Conservation (phyloP, 208 protist genomes). For the Zelonia costaricensis region DNA sequence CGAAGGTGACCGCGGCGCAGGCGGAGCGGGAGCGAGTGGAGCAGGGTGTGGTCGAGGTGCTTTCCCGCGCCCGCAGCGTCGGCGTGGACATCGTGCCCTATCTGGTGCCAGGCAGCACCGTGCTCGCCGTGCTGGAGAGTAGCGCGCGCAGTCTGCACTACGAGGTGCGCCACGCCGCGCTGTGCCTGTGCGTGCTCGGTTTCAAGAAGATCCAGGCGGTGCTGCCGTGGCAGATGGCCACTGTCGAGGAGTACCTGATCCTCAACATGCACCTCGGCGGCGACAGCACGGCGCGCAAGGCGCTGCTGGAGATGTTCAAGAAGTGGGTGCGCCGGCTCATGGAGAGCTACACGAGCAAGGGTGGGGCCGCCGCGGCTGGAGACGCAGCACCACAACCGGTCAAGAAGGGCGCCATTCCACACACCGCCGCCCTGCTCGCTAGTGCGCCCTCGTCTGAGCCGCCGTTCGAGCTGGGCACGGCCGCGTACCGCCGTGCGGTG, state of each 20-base stretch:
- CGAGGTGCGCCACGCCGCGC: conserved; percentile 67
- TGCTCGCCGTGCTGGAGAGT: conserved; percentile 43
- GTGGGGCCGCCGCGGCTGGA: background rate
- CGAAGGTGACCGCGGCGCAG: conserved; percentile 8
- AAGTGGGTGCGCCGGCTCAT: conserved; percentile 72
- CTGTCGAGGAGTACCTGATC: conserved; percentile 76
- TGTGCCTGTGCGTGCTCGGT: conserved; percentile 69
- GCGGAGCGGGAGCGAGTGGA: conserved; percentile 28
- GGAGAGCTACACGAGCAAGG: conserved; percentile 40
- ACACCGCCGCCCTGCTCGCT: too few relatives aligned
- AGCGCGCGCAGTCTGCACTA: conserved; percentile 49
- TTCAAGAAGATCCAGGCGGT: conserved; percentile 60
- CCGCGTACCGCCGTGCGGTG: conserved; percentile 25
- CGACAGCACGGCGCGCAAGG: conserved; percentile 71
- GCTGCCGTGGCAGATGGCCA: conserved; percentile 57
- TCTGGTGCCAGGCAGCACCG: conserved; percentile 31
- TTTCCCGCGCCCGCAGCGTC: conserved; percentile 54
- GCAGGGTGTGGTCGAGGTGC: conserved; percentile 80
- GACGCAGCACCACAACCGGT: background rate
- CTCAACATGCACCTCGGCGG: conserved; percentile 84
- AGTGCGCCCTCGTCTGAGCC: too few relatives aligned
- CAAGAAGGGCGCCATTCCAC: too few relatives aligned
- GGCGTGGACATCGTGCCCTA: conserved; percentile 68
- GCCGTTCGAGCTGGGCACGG: conserved; percentile 19
- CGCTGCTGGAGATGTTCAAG: conserved; percentile 57